Percentiles rank a stretch among this genome's conserved stretches.
phyloP scores from a whole-genome alignment of 2,329 filamentous ascomycete genomes.

The Colletotrichum salicis region DNA sequence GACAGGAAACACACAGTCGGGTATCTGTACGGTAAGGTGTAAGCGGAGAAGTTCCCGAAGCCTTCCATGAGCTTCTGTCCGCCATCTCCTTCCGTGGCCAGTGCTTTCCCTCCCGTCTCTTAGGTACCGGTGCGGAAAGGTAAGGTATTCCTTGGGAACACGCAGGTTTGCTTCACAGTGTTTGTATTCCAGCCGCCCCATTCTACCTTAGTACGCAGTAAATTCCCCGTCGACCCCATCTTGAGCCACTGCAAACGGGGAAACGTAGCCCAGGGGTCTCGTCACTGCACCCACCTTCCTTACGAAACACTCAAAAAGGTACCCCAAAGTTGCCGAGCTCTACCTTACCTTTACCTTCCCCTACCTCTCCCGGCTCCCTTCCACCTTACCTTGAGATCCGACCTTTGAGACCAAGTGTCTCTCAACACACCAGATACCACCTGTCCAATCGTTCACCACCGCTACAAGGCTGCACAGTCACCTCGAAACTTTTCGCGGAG shows the following conservation, averaged over 20 bases:
- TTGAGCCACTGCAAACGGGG: constrained; percentile 22
- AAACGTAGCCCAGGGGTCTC: constrained; percentile 5
- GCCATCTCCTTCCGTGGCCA: background rate
- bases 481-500: background rate
- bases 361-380: background rate
- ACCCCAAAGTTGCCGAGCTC: constrained; percentile 23
- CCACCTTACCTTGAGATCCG: background rate
- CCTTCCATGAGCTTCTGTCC: constrained; percentile 20
- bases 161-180: background rate
- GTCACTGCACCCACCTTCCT: constrained; percentile 14
- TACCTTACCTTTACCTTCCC: constrained; percentile 4
- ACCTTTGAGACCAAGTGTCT: background rate
- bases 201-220: background rate
- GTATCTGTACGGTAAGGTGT: background rate
- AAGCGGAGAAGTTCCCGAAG: background rate
- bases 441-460: background rate
- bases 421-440: background rate
- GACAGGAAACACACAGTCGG: background rate
- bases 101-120: background rate
- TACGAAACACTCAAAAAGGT: constrained; percentile 21
- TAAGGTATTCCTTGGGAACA: background rate
- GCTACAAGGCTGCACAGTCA: background rate
- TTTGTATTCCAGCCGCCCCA: background rate
- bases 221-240: background rate
- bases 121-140: too few relatives aligned